Base-by-base conservation (phyloP, 495 filamentous ascomycete species). In the Monascus purpureus region DNA sequence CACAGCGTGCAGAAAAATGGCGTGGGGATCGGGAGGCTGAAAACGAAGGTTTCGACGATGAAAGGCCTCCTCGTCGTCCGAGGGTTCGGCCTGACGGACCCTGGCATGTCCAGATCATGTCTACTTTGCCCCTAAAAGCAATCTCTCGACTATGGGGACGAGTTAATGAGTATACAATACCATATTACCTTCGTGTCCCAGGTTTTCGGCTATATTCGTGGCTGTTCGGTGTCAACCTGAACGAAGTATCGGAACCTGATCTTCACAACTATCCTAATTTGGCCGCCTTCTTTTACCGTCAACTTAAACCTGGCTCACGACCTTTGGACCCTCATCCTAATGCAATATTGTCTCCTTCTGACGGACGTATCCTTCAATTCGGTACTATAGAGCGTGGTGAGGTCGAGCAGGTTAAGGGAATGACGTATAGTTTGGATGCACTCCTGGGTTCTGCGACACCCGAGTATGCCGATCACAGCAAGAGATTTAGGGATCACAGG, bases 321-420 rank as follows among this genome's bases (percentile, higher is more conserved):
- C 86, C 88, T 2, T 59, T 96, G 8, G 85, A 95, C 47, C 68
- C 80, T 0, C 78, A 86, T 43, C 72, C 70, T 2, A 75, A 74
- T 40, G 77, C 82, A 2, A 61, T 97, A 7, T 53, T 96, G 2
- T 82, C 85, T 0, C 90, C 90, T 8, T 71, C 92, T 9, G 90
- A 99, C 53, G 92, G 90, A 6, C 73, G 77, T 30, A 67, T 99
- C 17, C 64, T 99, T 11, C 90, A 96, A 47, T 96, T 84, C 44
- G 90, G 90, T 2, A 77, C 70, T 40, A 93, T 99, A 35, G 78
- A 90, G 41, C 70, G 80, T 30, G 88, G 87, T 17, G 80, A 93
- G 42, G 87, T 99, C n/a, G 90, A 96, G 53, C 90, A 96, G 53
- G 88, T 96, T 24, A 99, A 99, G 53, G 90, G 90, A 28, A 88